phyloP scores from a whole-genome alignment of 768 basidiomycete species.

The Trametes punicea region DNA sequence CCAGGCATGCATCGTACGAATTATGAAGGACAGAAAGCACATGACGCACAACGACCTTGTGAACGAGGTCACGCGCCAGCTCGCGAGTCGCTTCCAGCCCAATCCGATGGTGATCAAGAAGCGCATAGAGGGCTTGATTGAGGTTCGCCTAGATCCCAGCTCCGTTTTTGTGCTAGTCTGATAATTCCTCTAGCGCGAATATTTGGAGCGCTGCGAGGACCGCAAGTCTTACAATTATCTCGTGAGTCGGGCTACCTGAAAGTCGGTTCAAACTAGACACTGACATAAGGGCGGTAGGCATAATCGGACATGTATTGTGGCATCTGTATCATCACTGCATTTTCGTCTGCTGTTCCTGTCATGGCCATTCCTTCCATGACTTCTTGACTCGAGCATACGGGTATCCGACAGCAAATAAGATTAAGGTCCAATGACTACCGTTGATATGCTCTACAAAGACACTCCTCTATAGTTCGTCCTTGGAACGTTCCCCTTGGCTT shows the following conservation, averaged over 20 bases:
- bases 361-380: not conserved
- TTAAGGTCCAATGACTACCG: constrained; percentile 2
- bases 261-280: not conserved
- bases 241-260: constrained; percentile 26
- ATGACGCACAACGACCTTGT: constrained; percentile 87
- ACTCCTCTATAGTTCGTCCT: constrained; percentile 39
- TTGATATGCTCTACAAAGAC: constrained; percentile 10
- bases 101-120: constrained; percentile 88
- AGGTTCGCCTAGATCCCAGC: constrained; percentile 48
- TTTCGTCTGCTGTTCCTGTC: not conserved
- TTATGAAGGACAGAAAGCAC: constrained; percentile 94
- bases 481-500: constrained; percentile 28
- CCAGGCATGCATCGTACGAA: constrained; percentile 96
- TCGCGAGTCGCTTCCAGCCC: constrained; percentile 82
- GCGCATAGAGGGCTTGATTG: constrained; percentile 89
- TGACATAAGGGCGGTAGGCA: not conserved
- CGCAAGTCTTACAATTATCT: constrained; percentile 87
- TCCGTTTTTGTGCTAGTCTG: not conserved
- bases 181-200: constrained; percentile 66
- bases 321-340: constrained; percentile 14
- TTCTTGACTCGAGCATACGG: not conserved
- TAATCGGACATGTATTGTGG: constrained; percentile 7
- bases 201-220: constrained; percentile 86
- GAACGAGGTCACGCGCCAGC: constrained; percentile 85
- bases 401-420: constrained; percentile 14